phyloP scores from a whole-genome alignment of 306 rosid species.

The Hippophae gyantsensis region DNA sequence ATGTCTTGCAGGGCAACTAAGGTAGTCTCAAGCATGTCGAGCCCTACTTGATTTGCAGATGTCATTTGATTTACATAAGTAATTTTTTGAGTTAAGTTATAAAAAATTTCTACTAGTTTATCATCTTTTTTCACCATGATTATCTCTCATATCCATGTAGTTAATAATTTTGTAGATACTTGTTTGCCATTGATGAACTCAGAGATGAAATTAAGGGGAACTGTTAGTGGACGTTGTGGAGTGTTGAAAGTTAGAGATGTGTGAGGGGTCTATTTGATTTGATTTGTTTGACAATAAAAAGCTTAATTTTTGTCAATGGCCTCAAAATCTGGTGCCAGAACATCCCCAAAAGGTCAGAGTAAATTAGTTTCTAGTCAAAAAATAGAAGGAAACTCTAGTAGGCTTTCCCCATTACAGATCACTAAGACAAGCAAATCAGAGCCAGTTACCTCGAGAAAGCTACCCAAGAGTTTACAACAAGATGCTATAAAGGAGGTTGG shows the following conservation, averaged over 20 bases:
- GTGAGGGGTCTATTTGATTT: conserved; percentile 19
- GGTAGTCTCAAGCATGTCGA: conserved; percentile 98
- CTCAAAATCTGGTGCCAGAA: conserved; percentile 26
- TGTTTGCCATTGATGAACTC: conserved; percentile 14
- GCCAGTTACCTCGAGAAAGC: conserved; percentile 25
- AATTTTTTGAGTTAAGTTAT: no score
- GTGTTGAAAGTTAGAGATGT: conserved; percentile 21
- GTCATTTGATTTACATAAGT: no score
- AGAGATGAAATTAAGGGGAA: conserved; percentile 22
- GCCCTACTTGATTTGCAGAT: conserved; percentile 78
- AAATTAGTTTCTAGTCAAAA: conserved; percentile 20
- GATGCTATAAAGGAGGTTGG: conserved; percentile 8
- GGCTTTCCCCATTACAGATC: conserved; percentile 26
- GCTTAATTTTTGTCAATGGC: conserved; percentile 20
- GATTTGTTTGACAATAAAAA: conserved; percentile 12
- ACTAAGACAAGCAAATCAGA: conserved; percentile 35
- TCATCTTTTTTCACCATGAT: neutral
- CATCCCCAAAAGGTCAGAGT: conserved; percentile 21
- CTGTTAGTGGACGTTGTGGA: conserved; percentile 17
- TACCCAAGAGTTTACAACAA: conserved; percentile 6
- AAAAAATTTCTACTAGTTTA: neutral
- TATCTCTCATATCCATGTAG: neutral
- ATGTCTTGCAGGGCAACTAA: conserved; percentile 87
- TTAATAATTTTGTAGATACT: conserved; percentile 15
- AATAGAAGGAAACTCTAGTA: conserved; percentile 23